Evolutionary conservation across 768 basidiomycete species (phyloP), one percentile per base, ranked within the genome.

Genomic region (Termitomyces sp.): DNA sequence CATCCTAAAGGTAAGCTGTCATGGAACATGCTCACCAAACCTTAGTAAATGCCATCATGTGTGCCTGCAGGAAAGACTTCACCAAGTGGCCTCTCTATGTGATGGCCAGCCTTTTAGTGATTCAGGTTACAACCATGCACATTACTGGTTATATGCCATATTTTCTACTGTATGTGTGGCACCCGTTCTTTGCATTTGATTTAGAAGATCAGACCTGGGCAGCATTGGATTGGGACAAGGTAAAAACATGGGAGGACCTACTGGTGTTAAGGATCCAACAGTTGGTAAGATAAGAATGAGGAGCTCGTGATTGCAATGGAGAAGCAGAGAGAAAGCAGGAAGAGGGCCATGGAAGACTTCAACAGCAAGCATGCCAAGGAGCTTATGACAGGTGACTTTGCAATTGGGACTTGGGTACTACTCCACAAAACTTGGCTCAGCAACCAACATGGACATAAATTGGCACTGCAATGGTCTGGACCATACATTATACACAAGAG

Each of bases 1-100:
- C 67, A 77, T 54, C 71, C 74, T 0, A 58, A 78, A 61, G 74
- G 69, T 7, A 77, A 77, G 73, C 67, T 0, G 61, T 69, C 4
- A 65, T 70, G 0, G 76, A 77, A 61, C 59, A 73, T 2, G 61
- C 62, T 11, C 74, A 76, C 45, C 66, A 66, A 33, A 69, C 67
- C 1, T 63, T 72, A 0, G 61, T 66, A 0, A 51, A 68, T 13
- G 59, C 69, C 3, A 33, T 55, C 5, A 13, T 55, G 13, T 1
- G 32, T 1, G 55, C 55, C 20, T 55, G 22, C 44, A 15, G 61
- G 28, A 2, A 50, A 50, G 55, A 66, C 7, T 64, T 64, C 18
- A 51, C 54, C 0, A 52, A 61, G 16, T 77, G 76, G 75, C 71
- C 72, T 0, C 52, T 61, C 1, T 71, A 63, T 22, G n/a, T 78